Base-by-base conservation (phyloP, 148 eudicot species). In the Cornus kousa region DNA sequence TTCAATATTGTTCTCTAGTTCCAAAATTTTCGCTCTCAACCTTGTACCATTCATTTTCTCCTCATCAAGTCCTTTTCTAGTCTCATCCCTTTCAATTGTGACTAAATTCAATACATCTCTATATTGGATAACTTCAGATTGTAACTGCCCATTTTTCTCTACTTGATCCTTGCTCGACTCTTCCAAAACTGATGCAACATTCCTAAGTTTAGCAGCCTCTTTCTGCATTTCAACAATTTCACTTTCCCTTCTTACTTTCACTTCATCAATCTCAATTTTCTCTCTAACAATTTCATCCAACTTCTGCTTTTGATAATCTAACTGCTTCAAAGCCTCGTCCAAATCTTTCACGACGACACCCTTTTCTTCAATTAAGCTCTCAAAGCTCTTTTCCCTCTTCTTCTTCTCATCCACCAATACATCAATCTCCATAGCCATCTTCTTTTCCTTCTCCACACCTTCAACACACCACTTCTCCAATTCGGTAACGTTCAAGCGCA, bases 401-500 rank as follows among this genome's bases (percentile, higher is more conserved):
- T 81, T 71, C 74, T 80, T 89, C 60, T 87, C 96, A 40, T 80
- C 80, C 79, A 83, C 43, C 68, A 89, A 75, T 19, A 8, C 74
- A 70, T 68, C 68, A 72, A 85, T 72, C 39, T 86, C 85, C 57
- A 28, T 72, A 24, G 11, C 69, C 83, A 78, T 78, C 40, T 66
- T 76, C 23, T 80, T 83, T 19, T 76, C 70, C 82, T 78, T 87
- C 82, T 70, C 87, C 14, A 23, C 64, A 50, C 80, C 75, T 31
- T 76, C 88, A 74, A 24, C 74, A 74, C 84, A 74, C 23, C 48
- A 77, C 85, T 77, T 84, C 84, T 96, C 98, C 87, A 85, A 80
- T 40, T 86, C 93, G 2, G 67, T 74, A 48, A 84, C 73, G 46
- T 28, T 57, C 1, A 0, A 64, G 19, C 76, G 62, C 83, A 84